Evolutionary conservation across 2,329 filamentous ascomycete species (phyloP), one percentile per base, ranked within the genome.

Genomic region (Fusarium marasasianum): DNA sequence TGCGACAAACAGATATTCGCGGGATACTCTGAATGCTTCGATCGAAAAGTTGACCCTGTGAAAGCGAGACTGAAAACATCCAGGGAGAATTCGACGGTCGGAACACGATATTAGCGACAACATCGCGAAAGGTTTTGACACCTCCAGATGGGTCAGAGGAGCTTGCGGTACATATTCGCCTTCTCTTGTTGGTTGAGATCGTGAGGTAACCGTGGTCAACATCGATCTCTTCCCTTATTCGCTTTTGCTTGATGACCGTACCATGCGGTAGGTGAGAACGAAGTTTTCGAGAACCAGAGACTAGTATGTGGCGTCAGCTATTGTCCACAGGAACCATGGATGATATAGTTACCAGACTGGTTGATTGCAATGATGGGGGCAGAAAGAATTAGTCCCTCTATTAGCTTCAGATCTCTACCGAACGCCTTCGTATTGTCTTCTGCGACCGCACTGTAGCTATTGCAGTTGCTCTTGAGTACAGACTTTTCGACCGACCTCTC

Each of bases 31-130:
- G 69, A 13, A 70, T 67, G 15, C 66, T 73, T 3, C 58, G 40
- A 48, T 73, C 71, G 22, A 73, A 73, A 5, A 73, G 55, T 15
- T 73, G 69, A 1, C 69, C 71, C 29, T 73, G 71, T 1, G 71
- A 70, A 3, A 73, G 48, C 1, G 70, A 73, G 12, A 70, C 55
- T 1, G 57, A 63, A 6, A 73, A 57, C 37, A 66, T 60, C 54
- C 65, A 73, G 0, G 41, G 31, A 4, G 41, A 66, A 0, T 29
- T 33, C 1, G 58, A 58, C 10, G 71, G 69, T 0, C 71, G 71
- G 24, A 73, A 73, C 6, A 56, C 45, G 9, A 73, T 63, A 8
- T 53, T 73, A 17, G 70, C 70, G 1, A 73, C 37, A 6, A 70
- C 45, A 35, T 73, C 71, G 5, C 66, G 43, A 18, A 61, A 45